These are phyloP conservation scores for Kickxella alabastrina DNA, from an alignment of 192 early-diverging fungal species.

Conservation along the genomic window DNA sequence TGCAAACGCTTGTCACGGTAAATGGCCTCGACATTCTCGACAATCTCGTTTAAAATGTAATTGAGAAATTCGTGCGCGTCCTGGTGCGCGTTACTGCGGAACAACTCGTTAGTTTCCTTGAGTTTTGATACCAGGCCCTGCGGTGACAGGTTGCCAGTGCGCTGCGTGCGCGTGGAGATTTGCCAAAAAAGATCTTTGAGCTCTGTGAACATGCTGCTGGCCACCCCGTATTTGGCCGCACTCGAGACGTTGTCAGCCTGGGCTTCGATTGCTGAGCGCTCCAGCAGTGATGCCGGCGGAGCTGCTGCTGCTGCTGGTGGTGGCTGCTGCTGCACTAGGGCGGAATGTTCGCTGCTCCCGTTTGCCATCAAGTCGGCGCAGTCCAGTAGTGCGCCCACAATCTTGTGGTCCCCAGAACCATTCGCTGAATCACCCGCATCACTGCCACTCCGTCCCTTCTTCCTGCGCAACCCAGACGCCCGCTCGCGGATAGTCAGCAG, in stretches of 20 bases:
- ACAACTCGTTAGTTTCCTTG: conserved; percentile 92
- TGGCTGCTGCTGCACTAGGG: conserved; percentile 7
- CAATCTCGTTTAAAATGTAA: conserved; percentile 87
- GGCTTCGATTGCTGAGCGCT: conserved; percentile 14
- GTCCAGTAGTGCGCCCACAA: background rate
- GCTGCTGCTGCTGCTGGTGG: background rate
- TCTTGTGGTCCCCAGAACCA: conserved; percentile 21
- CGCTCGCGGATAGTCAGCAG: conserved; percentile 33
- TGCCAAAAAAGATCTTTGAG: conserved; percentile 82
- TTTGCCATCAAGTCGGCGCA: too few relatives aligned
- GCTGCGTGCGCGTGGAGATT: conserved; percentile 79
- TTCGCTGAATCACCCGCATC: conserved; percentile 10
- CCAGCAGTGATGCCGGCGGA: background rate
- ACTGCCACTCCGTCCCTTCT: conserved; percentile 25
- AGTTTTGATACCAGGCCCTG: conserved; percentile 82
- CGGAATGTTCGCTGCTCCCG: background rate
- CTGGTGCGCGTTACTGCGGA: conserved; percentile 91
- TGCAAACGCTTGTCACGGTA: conserved; percentile 49
- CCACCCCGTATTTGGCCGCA: conserved; percentile 51
- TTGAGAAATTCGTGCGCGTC: conserved; percentile 99
- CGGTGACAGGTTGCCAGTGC: conserved; percentile 79
- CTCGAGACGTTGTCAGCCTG: conserved; percentile 32
- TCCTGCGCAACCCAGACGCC: conserved; percentile 32
- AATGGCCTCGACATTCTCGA: conserved; percentile 75
- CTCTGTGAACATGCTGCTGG: conserved; percentile 80